phyloP scores from a whole-genome alignment of 176 grass and related monocot genomes.

The Hyparrhenia diplandra region DNA sequence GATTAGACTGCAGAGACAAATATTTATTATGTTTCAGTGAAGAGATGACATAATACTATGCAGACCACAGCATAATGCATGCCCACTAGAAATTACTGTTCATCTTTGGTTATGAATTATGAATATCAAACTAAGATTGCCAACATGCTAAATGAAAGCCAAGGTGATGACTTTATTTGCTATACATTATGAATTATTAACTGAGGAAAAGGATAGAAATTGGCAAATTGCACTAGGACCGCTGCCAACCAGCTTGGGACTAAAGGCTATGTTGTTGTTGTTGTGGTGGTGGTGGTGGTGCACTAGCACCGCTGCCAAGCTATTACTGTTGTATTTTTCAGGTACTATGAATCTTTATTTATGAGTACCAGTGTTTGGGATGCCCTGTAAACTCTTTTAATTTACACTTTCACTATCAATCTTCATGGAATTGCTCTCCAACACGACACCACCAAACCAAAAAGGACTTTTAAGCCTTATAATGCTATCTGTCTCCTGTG shows the following conservation, averaged over 20 bases:
- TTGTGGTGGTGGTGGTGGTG: too few relatives aligned
- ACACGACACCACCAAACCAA: conserved; percentile 16
- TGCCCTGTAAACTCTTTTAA: not conserved
- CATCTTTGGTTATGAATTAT: not conserved
- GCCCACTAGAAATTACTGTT: not conserved
- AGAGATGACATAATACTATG: not conserved
- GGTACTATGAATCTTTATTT: not conserved
- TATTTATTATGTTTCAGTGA: not conserved
- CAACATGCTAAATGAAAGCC: not conserved
- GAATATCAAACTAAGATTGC: not conserved
- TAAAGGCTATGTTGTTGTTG: too few relatives aligned
- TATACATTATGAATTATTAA: not conserved
- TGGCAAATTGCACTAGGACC: not conserved
- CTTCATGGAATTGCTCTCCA: conserved; percentile 28
- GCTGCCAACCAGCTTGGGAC: too few relatives aligned
- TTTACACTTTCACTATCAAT: not conserved
- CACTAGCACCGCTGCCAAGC: conserved; percentile 7
- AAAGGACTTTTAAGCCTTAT: not conserved
- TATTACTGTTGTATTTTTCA: not conserved
- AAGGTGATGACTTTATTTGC: not conserved
- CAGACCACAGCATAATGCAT: not conserved
- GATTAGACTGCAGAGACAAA: not conserved
- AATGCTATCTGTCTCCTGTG: not conserved
- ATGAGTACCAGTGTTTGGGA: not conserved
- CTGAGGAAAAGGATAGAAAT: not conserved